These are phyloP conservation scores for Linnemannia hyalina DNA, from an alignment of 192 early-diverging fungal species.

Conservation along the genomic window DNA sequence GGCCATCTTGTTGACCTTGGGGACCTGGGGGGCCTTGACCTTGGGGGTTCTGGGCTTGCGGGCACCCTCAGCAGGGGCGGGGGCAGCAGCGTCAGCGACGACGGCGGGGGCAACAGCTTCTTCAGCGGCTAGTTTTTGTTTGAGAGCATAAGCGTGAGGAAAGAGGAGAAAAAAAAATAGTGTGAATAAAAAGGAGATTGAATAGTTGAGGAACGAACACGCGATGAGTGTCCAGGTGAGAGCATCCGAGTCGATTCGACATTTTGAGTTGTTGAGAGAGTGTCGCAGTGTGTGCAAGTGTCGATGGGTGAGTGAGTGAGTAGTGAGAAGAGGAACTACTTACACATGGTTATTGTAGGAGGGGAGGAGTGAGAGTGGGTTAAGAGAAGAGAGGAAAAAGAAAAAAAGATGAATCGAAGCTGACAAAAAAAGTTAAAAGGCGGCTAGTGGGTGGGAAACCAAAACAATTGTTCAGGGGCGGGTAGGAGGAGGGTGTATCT, in stretches of 20 bases:
- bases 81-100: conserved; percentile 59
- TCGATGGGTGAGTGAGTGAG: not conserved
- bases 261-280: not conserved
- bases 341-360: conserved; percentile 4
- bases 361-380: not conserved
- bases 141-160: not conserved
- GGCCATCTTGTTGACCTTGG: conserved; percentile 62
- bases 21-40: conserved; percentile 50
- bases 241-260: not conserved
- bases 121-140: conserved; percentile 61
- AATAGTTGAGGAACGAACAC: not conserved
- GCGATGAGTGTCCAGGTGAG: not conserved
- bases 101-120: conserved; percentile 73
- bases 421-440: not conserved
- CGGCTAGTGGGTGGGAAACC: conserved; percentile 3
- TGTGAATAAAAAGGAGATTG: conserved; percentile 7
- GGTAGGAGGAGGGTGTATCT: not conserved
- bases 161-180: not conserved
- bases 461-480: conserved; percentile 7
- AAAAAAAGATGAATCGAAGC: conserved; percentile 11
- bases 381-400: not conserved
- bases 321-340: not conserved
- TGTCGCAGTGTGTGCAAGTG: not conserved
- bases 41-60: conserved; percentile 61
- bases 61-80: conserved; percentile 67